A percentile compares a stretch with the other conserved stretches of the same genome.
phyloP scores from a whole-genome alignment of 176 grass and related monocot species.

The Cenchrus purpureus region DNA sequence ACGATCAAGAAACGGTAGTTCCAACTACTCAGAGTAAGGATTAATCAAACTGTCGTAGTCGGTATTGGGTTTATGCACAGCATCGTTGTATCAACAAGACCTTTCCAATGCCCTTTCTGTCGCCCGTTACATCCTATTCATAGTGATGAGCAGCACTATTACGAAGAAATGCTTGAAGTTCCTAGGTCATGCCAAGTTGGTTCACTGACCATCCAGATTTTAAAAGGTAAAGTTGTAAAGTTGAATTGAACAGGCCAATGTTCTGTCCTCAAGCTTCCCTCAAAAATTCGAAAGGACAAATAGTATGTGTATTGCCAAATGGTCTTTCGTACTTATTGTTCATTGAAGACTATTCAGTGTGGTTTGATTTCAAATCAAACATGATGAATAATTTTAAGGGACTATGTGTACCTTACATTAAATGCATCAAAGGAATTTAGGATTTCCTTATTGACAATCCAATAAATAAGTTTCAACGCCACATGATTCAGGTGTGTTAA shows the following conservation, averaged over 20 bases:
- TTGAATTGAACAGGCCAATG: background rate
- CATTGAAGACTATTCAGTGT: background rate
- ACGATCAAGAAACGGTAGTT: background rate
- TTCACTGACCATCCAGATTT: conserved; percentile 8
- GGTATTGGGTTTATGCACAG: background rate
- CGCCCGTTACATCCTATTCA: background rate
- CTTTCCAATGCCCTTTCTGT: conserved; percentile 14
- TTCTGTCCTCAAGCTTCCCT: background rate
- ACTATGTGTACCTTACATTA: background rate
- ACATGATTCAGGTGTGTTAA: background rate
- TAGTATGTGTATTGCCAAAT: background rate
- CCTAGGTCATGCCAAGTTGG: background rate
- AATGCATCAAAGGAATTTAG: background rate
- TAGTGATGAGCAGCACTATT: background rate
- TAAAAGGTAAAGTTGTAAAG: background rate
- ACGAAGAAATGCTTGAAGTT: background rate
- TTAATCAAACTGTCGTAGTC: conserved; percentile 13
- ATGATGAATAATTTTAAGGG: background rate
- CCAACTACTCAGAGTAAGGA: background rate
- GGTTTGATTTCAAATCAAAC: background rate
- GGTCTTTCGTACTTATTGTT: background rate
- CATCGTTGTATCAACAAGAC: background rate
- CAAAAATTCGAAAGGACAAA: background rate
- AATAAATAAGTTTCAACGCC: background rate
- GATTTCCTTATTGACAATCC: no score